Evolutionary conservation across 495 filamentous ascomycete species (phyloP).

Genomic region (Geoglossum glabrum): DNA sequence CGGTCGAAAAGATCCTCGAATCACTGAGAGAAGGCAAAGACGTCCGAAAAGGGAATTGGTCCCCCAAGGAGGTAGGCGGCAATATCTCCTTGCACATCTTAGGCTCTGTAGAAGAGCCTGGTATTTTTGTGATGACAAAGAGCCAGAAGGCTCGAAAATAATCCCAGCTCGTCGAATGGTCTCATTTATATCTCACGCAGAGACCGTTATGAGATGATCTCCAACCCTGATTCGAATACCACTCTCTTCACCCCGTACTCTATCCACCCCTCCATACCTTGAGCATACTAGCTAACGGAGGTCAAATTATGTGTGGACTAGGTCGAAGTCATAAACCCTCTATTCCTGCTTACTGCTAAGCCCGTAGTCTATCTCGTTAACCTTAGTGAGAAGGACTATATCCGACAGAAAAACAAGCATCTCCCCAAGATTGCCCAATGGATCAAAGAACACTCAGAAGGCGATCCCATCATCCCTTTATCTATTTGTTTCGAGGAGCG

Average conservation of each 20-base stretch:
- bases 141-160: constrained; percentile 80
- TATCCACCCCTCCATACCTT: constrained; percentile 1
- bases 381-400: constrained; percentile 89
- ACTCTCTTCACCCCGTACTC: constrained; percentile 5
- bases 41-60: constrained; percentile 76
- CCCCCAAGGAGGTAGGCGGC: constrained; percentile 76
- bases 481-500: constrained; percentile 87
- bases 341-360: constrained; percentile 90
- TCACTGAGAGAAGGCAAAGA: constrained; percentile 75
- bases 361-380: constrained; percentile 96
- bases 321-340: constrained; percentile 95
- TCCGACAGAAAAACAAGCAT: constrained; percentile 99
- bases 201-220: constrained; percentile 68
- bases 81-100: background rate
- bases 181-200: constrained; percentile 43
- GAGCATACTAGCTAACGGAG: background rate
- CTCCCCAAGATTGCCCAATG: constrained; percentile 79
- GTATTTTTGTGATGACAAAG: constrained; percentile 81
- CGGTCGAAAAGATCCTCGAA: constrained; percentile 67
- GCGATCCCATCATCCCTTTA: constrained; percentile 81
- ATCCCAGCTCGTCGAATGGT: constrained; percentile 99
- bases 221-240: constrained; percentile 28
- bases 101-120: background rate
- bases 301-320: constrained; percentile 22
- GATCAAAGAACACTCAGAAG: constrained; percentile 74